phyloP scores from a whole-genome alignment of 2,329 filamentous ascomycete genomes.

The Penicillium sumatraense region DNA sequence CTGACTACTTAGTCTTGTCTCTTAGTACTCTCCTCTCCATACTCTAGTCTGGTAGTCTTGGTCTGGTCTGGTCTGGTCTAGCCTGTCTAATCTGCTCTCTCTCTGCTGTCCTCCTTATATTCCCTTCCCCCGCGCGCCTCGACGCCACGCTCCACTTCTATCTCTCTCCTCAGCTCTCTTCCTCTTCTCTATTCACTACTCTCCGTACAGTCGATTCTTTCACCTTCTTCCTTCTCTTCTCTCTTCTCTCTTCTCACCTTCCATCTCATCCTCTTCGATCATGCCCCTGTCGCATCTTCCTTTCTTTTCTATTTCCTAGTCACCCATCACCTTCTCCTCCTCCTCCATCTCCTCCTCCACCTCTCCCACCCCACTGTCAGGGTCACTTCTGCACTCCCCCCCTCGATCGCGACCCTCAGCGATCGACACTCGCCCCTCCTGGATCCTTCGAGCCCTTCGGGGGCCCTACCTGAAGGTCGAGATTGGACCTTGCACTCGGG shows the following conservation, averaged over 20 bases:
- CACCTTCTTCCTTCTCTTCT: background rate
- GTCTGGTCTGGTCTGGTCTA: too few species aligned
- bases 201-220: background rate
- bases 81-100: background rate
- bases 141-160: background rate
- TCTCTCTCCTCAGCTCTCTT: background rate
- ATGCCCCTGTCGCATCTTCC: background rate
- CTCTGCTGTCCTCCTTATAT: background rate
- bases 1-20: too few species aligned
- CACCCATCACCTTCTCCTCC: background rate
- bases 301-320: background rate
- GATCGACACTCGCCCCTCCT: constrained; percentile 51
- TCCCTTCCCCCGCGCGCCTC: background rate
- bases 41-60: too few species aligned
- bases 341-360: background rate
- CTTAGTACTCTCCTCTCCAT: too few species aligned
- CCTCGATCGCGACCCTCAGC: constrained; percentile 35
- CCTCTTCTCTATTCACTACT: background rate
- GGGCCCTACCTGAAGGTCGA: constrained; percentile 52
- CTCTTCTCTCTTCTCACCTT: background rate
- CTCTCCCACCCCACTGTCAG: background rate
- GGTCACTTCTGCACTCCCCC: background rate
- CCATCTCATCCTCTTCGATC: constrained; percentile 2
- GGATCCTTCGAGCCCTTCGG: constrained; percentile 54
- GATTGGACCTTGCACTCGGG: constrained; percentile 49